Evolutionary conservation across 768 basidiomycete species (phyloP), one percentile per base, ranked within the genome.

Genomic region (Podaxis pistillaris): DNA sequence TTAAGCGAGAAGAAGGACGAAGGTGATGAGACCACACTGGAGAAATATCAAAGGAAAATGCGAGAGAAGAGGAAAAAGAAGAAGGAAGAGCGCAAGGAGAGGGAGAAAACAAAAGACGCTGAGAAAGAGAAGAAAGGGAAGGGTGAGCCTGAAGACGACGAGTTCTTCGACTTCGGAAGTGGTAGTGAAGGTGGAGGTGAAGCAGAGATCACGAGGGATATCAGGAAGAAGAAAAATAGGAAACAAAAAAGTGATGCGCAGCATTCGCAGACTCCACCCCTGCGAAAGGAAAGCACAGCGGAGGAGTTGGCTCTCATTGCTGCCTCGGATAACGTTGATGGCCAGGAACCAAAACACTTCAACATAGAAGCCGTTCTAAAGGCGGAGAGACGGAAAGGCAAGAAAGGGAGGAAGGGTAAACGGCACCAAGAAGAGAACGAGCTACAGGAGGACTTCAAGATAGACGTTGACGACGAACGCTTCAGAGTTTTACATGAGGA

Each of bases 401-500:
- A 75, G 70, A 85, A 83, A 72, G 75, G 22, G 78, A 79, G 19
- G 66, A 52, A 65, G 46, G 44, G 19, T 7, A 76, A 72, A 65
- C 71, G 68, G 37, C 70, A 69, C 6, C 78, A 79, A 1, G 79
- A 81, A 3, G 84, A 83, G 22, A 82, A 84, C 30, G 94, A 94
- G 68, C 74, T 85, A 33, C 92, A 96, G 71, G 87, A 89, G 56
- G 85, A 88, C 63, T 98, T 98, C 73, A 73, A 80, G 47, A 86
- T 98, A 68, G 80, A 99, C 71, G 87, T 95, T 64, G 83, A 84
- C 68, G 97, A 99, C 69, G 84, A 88, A 9, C 89, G 97, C 15
- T 98, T 98, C 81, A 86, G 86, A 70, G 88, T 84, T 22, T 70
- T 98, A 49, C 91, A 94, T 68, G 93, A 97, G 67, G 90, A 98